Evolutionary conservation across 225 moss, liverwort and hornwort genomes (phyloP).

Genomic region (Anthoceros angustus): DNA sequence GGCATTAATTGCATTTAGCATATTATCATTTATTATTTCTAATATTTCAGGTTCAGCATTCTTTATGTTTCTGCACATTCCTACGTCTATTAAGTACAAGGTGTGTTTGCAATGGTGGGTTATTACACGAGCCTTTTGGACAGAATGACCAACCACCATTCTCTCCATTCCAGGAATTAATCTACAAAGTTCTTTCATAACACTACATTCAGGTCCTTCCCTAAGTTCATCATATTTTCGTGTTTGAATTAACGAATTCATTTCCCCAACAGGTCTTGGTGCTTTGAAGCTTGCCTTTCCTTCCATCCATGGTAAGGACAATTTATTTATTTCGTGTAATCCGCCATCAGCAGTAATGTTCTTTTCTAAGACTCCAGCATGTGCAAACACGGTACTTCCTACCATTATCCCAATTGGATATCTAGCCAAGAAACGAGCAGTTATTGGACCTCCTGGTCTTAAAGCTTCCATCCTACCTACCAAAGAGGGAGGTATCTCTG

Average conservation of each 20-base stretch:
- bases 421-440: constrained; percentile 8
- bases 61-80: constrained; percentile 5
- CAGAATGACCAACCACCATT: constrained; percentile 11
- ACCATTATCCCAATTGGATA: constrained; percentile 8
- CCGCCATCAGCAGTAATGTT: neutral
- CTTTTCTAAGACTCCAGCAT: constrained; percentile 11
- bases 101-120: constrained; percentile 4
- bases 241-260: neutral
- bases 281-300: neutral
- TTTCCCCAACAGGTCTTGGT: neutral
- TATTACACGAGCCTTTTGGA: neutral
- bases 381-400: constrained; percentile 14
- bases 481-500: neutral
- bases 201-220: neutral
- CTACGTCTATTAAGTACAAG: constrained; percentile 10
- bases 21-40: constrained; percentile 8
- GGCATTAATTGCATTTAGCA: too few species aligned
- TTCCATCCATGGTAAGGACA: constrained; percentile 1
- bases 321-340: constrained; percentile 2
- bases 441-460: constrained; percentile 16
- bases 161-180: constrained; percentile 1
- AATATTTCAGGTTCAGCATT: constrained; percentile 3
- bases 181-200: neutral
- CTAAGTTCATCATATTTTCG: neutral
- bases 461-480: constrained; percentile 4